Evolutionary conservation across 257 asterid genomes (phyloP).

Genomic region (Ilex aquifolium): DNA sequence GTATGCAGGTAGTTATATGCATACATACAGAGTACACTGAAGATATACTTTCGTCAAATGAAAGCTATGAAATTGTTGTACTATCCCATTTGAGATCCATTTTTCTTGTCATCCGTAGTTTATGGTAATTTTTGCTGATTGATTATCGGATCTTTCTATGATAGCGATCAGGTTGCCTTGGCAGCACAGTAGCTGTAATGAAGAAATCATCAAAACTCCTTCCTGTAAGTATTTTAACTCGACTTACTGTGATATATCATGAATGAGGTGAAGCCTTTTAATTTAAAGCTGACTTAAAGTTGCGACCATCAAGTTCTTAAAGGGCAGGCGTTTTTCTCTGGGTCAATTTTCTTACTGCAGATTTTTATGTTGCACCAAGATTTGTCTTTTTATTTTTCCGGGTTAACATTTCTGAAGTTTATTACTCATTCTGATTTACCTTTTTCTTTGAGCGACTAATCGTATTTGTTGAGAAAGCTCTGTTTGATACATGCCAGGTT

Average conservation of each 20-base stretch:
- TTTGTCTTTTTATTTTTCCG: background rate
- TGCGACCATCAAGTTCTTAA: background rate
- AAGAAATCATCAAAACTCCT: slow-evolving; percentile 90
- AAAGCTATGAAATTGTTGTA: too few relatives aligned
- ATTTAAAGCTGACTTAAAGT: too few relatives aligned
- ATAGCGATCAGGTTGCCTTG: slow-evolving; percentile 95
- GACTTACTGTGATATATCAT: background rate
- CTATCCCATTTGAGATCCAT: background rate
- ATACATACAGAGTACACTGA: too few relatives aligned
- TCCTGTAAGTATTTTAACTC: slow-evolving; percentile 61
- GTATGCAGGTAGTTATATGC: too few relatives aligned
- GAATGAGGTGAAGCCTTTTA: background rate
- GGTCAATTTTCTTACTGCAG: background rate
- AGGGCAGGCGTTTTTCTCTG: background rate
- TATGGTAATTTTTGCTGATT: slow-evolving; percentile 13
- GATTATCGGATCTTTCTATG: slow-evolving; percentile 17
- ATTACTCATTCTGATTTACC: slow-evolving; percentile 1
- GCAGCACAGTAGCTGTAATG: slow-evolving; percentile 93
- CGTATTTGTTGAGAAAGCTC: background rate
- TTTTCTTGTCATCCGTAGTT: slow-evolving; percentile 11
- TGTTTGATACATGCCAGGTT: slow-evolving; percentile 42
- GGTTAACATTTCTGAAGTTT: background rate
- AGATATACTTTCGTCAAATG: too few relatives aligned
- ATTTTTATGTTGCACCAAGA: background rate
- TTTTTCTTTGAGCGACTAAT: slow-evolving; percentile 9